Conservation (phyloP, 2,329 filamentous ascomycete species). For the Trichoderma cornu-damae region DNA sequence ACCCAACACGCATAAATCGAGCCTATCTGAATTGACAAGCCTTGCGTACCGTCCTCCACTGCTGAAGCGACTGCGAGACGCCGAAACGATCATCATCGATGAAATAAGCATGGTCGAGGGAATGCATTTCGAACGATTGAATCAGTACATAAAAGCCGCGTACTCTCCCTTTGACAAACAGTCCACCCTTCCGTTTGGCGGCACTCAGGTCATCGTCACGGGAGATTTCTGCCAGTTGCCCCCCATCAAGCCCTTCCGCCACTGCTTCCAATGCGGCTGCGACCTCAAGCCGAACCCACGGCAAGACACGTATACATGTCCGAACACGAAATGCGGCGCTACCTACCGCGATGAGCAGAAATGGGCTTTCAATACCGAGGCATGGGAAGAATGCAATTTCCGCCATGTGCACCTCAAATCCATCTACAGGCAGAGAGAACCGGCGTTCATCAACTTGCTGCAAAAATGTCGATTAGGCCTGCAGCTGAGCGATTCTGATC, state of each 20-base stretch:
- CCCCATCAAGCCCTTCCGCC: constrained; percentile 50
- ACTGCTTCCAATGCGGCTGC: constrained; percentile 23
- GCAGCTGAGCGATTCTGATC: neutral
- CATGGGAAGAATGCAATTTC: constrained; percentile 53
- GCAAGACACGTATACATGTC: constrained; percentile 19
- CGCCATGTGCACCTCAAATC: constrained; percentile 46
- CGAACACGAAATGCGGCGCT: neutral
- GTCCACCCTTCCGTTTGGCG: constrained; percentile 24
- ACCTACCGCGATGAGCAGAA: constrained; percentile 43
- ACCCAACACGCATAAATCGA: constrained; percentile 27
- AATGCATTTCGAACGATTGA: constrained; percentile 28
- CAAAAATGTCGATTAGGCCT: neutral
- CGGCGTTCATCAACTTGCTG: neutral
- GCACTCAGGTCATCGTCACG: constrained; percentile 26
- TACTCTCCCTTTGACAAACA: neutral
- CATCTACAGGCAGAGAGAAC: constrained; percentile 50
- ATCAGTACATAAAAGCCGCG: constrained; percentile 31
- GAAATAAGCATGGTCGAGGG: constrained; percentile 63
- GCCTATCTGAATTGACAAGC: neutral
- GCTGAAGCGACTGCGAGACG: constrained; percentile 29
- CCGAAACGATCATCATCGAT: constrained; percentile 57
- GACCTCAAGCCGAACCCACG: neutral
- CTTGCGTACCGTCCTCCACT: constrained; percentile 28
- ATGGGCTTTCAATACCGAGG: constrained; percentile 55
- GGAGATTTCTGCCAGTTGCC: constrained; percentile 56